Percentiles rank a stretch among this genome's conserved stretches.
Evolutionary conservation across 2,329 filamentous ascomycete genomes (phyloP).

Genomic region (Xylaria sp.): DNA sequence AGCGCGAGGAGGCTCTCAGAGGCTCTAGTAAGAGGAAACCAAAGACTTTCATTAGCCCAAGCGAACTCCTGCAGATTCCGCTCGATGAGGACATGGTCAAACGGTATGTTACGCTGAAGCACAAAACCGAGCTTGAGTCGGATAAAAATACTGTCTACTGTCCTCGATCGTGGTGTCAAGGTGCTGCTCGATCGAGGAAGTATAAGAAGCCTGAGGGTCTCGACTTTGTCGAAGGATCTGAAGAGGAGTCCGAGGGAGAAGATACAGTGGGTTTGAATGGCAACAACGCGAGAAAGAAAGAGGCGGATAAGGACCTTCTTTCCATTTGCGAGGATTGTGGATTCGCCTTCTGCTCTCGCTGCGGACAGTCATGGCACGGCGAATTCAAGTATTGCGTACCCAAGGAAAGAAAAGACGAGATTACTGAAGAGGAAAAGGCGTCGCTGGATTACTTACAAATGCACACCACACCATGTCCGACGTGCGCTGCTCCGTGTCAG

Average conservation of each 20-base stretch:
- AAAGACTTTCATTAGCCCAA: conserved; percentile 74
- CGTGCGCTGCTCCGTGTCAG: conserved; percentile 80
- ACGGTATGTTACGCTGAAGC: conserved; percentile 86
- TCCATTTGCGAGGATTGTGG: conserved; percentile 86
- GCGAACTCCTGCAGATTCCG: conserved; percentile 80
- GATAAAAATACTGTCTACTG: conserved; percentile 94
- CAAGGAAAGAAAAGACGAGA: conserved; percentile 66
- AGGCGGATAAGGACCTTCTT: conserved; percentile 59
- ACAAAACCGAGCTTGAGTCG: conserved; percentile 88
- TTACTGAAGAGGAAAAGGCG: conserved; percentile 83
- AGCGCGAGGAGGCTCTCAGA: conserved; percentile 46
- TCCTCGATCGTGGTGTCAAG: conserved; percentile 89
- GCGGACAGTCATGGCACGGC: conserved; percentile 85
- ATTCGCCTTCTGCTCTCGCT: conserved; percentile 81
- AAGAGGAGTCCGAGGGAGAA: conserved; percentile 52
- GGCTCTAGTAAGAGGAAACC: conserved; percentile 54
- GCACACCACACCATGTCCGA: conserved; percentile 87
- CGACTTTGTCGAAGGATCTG: conserved; percentile 60
- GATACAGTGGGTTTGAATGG: conserved; percentile 46
- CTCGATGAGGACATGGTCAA: conserved; percentile 72
- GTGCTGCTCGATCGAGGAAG: conserved; percentile 76
- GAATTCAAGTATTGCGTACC: conserved; percentile 73
- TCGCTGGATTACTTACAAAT: conserved; percentile 80
- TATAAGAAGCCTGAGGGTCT: conserved; percentile 72
- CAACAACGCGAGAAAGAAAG: conserved; percentile 29